Evolutionary conservation across 2,329 filamentous ascomycete genomes (phyloP).

Genomic region (Fusarium marasasianum): DNA sequence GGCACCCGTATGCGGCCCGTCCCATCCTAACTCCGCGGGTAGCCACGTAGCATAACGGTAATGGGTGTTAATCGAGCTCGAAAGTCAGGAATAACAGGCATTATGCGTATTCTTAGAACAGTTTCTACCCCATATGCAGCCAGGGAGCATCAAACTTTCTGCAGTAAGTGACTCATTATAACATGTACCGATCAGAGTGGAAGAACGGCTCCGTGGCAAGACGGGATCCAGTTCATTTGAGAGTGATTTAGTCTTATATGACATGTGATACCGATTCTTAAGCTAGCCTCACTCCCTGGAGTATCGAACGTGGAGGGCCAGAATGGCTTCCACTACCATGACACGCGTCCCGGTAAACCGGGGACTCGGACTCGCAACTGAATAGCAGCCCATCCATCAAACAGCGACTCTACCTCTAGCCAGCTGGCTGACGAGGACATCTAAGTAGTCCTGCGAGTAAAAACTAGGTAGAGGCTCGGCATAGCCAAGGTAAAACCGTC

Average conservation of each 20-base stretch:
- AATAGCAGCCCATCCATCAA: not conserved
- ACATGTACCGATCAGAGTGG: not conserved
- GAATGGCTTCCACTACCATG: not conserved
- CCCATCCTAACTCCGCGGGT: not conserved
- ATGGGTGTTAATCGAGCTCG: not conserved
- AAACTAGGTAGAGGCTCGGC: not conserved
- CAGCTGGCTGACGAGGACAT: rapidly evolving
- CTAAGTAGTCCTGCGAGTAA: not conserved
- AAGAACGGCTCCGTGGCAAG: not conserved
- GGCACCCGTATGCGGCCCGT: not conserved
- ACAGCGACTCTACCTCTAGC: rapidly evolving
- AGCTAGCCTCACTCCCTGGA: not conserved
- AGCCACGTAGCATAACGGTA: not conserved
- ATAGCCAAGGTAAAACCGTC: not conserved
- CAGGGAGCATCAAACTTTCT: not conserved
- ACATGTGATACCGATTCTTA: too few species aligned
- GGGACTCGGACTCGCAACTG: rapidly evolving
- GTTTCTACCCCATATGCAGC: rapidly evolving
- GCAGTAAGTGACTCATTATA: not conserved
- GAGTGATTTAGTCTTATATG: not conserved
- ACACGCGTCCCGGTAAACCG: not conserved
- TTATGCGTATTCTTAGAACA: not conserved
- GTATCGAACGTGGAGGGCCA: not conserved
- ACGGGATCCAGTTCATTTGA: not conserved
- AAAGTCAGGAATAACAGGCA: too few species aligned